Evolutionary conservation across 805 yeast genomes (phyloP), one percentile per base, ranked within the genome.

Genomic region (Sugiyamaella mastotermitis): DNA sequence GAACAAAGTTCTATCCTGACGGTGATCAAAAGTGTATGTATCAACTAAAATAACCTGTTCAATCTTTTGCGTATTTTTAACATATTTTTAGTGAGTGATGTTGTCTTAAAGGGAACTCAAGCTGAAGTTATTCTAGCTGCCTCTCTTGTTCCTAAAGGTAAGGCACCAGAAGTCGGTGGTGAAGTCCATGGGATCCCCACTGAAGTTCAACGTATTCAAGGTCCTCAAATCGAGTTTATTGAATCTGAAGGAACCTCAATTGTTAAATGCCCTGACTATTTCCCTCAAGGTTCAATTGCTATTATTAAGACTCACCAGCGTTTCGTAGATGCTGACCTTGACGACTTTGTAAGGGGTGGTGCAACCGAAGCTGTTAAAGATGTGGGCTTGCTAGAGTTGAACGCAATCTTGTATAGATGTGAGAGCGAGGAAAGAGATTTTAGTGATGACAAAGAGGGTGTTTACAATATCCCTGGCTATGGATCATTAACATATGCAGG

Each of bases 241-340:
- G 69, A 64, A 4, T 55, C 45, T 1, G 58, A 62, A 5, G 55
- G 62, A 3, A 69, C 71, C 25, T 65, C 88, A 3, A 64, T 67
- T 3, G 76, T 92, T 37, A 61, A 55, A 0, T 61, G 83, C 6
- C 82, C 85, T 16, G 22, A 31, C 11, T 45, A 66, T 33, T 88
- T 90, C 62, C 87, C 90, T 3, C 90, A 83, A 37, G 98, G 98
- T 3, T 82, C 96, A 1, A 85, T 92, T 49, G 85, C 94, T 0
- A 80, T 92, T 2, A 72, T 85, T 51, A 70, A 80, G 22, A 86
- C 97, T 0, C 68, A 67, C 42, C 77, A 82, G 40, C 72, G 77
- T 5, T 73, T 75, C 10, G 84, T 84, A 23, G 83, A 83, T 49
- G 66, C 66, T 10, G 68, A 71, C 3, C 62, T 88, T 32, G 94